phyloP scores from a whole-genome alignment of 768 basidiomycete genomes.

The Tricholoma bakamatsutake region DNA sequence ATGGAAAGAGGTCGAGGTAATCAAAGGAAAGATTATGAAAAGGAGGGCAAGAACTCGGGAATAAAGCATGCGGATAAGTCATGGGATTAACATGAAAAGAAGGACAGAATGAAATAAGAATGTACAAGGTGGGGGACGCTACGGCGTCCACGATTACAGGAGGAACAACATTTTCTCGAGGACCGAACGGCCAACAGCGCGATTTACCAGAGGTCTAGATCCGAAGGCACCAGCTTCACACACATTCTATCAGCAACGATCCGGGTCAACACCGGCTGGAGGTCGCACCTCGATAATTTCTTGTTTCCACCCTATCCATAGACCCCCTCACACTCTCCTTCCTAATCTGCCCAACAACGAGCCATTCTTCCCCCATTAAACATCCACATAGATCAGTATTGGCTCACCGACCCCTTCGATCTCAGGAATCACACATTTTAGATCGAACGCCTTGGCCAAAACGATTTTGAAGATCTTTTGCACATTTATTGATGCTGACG shows the following conservation, averaged over 20 bases:
- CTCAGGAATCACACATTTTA: slow-evolving; percentile 98
- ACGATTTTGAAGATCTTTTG: slow-evolving; percentile 99
- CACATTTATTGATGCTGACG: slow-evolving; percentile 97
- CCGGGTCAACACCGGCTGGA: not conserved
- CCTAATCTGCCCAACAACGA: slow-evolving; percentile 6
- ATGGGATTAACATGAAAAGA: not conserved
- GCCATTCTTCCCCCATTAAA: slow-evolving; percentile 33
- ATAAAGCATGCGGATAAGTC: not conserved
- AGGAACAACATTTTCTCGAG: not conserved
- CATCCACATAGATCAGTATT: slow-evolving; percentile 88
- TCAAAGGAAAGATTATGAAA: slow-evolving; percentile 15
- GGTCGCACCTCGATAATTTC: slow-evolving; percentile 27
- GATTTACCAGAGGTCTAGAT: slow-evolving; percentile 3
- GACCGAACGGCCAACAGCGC: not conserved
- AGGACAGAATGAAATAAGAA: not conserved
- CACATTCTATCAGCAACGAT: not conserved
- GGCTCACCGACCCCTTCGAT: slow-evolving; percentile 97
- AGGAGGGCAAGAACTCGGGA: slow-evolving; percentile 18
- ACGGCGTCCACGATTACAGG: not conserved
- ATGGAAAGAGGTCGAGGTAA: too few relatives aligned
- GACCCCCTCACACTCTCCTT: not conserved
- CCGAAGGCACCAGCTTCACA: slow-evolving; percentile 4
- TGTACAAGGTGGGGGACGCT: not conserved
- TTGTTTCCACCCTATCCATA: slow-evolving; percentile 21
- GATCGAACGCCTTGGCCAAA: slow-evolving; percentile 93